phyloP scores from a whole-genome alignment of 2,329 filamentous ascomycete genomes.

The Monosporascus sp. region DNA sequence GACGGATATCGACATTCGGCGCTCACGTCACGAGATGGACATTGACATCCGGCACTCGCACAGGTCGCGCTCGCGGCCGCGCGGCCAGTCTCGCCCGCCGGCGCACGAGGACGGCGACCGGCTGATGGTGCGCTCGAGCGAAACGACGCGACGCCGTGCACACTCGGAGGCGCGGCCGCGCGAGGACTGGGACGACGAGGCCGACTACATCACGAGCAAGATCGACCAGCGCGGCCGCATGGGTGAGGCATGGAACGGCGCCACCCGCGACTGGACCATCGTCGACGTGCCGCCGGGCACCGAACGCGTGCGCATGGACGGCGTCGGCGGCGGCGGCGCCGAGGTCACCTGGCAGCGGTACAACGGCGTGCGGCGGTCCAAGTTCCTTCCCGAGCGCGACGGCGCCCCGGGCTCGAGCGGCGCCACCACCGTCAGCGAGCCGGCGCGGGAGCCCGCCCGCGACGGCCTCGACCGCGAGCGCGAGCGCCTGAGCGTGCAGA shows the following conservation, averaged over 20 bases:
- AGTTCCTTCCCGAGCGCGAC: constrained; percentile 66
- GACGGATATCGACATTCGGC: constrained; percentile 58
- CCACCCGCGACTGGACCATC: constrained; percentile 72
- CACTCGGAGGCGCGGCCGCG: constrained; percentile 44
- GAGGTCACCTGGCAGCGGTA: constrained; percentile 77
- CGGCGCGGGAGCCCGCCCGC: constrained; percentile 27
- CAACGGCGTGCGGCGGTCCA: constrained; percentile 68
- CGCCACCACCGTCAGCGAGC: constrained; percentile 23
- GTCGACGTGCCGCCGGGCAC: constrained; percentile 82
- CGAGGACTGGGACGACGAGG: constrained; percentile 57
- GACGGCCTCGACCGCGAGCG: constrained; percentile 15
- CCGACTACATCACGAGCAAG: constrained; percentile 51
- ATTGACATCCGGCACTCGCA: constrained; percentile 46
- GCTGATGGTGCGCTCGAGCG: constrained; percentile 58
- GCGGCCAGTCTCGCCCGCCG: constrained; percentile 31
- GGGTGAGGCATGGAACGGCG: constrained; percentile 69
- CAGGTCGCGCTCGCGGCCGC: constrained; percentile 31
- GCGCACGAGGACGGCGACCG: constrained; percentile 48
- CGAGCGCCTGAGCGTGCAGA: constrained; percentile 39
- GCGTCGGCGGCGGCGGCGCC: constrained; percentile 65
- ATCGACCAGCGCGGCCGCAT: constrained; percentile 58
- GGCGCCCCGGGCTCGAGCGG: constrained; percentile 33
- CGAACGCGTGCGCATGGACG: constrained; percentile 76
- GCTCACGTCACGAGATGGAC: constrained; percentile 49
- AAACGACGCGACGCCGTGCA: constrained; percentile 44